A percentile compares a stretch with the other conserved stretches of the same genome.
These are phyloP conservation scores for Pyrenochaeta sp. DNA, from an alignment of 2,329 filamentous ascomycete genomes.

Conservation along the genomic window DNA sequence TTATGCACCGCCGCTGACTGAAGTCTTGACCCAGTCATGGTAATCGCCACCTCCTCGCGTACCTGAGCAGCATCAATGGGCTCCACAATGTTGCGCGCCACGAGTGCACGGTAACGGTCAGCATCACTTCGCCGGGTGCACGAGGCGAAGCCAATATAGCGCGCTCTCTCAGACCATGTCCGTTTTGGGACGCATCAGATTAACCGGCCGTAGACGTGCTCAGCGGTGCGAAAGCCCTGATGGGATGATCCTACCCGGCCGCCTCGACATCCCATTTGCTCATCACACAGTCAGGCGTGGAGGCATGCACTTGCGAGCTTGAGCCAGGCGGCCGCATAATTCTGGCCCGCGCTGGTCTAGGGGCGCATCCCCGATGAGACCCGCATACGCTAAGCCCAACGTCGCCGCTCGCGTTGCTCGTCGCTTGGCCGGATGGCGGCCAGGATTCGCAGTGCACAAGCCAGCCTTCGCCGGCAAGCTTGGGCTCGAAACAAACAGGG, in stretches of 20 bases:
- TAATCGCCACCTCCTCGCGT: constrained; percentile 41
- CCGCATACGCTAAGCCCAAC: constrained; percentile 44
- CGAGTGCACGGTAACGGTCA: constrained; percentile 42
- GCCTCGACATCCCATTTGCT: constrained; percentile 46
- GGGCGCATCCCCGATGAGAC: constrained; percentile 41
- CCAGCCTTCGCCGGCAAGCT: constrained; percentile 35
- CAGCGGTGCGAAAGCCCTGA: constrained; percentile 32
- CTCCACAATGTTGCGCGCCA: constrained; percentile 32
- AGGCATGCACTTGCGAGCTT: constrained; percentile 30
- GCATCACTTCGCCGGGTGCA: constrained; percentile 27
- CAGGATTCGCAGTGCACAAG: constrained; percentile 37
- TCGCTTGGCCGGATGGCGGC: constrained; percentile 39
- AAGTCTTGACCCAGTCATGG: constrained; percentile 31
- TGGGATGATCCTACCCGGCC: constrained; percentile 35
- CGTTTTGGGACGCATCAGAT: constrained; percentile 38
- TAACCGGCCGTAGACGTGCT: constrained; percentile 40
- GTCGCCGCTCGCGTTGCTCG: constrained; percentile 32
- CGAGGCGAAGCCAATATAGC: constrained; percentile 42
- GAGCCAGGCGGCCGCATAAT: constrained; percentile 39
- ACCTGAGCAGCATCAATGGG: constrained; percentile 35
- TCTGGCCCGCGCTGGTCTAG: constrained; percentile 37
- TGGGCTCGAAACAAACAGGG: constrained; percentile 43
- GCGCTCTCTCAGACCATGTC: constrained; percentile 33
- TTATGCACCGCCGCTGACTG: constrained; percentile 46
- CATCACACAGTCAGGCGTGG: constrained; percentile 32